A percentile compares a stretch with the other conserved stretches of the same genome.
These are phyloP conservation scores for Leccinum broughii DNA, from an alignment of 768 basidiomycete genomes.

Conservation along the genomic window DNA sequence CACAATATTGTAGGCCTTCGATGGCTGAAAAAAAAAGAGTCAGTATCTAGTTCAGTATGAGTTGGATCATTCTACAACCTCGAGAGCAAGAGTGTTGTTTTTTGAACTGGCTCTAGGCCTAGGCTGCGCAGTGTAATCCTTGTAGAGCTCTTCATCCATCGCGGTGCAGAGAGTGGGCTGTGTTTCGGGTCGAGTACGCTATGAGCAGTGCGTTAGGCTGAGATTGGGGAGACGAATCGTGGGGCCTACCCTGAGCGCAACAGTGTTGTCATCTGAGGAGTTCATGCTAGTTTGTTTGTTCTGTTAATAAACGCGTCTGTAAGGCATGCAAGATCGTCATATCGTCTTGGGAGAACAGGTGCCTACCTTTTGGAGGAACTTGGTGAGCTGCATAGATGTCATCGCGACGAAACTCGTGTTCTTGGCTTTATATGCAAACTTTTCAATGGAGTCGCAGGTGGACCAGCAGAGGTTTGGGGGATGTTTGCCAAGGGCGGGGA, in stretches of 20 bases:
- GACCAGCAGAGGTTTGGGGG: background rate
- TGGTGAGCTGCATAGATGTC: background rate
- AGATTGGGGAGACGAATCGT: background rate
- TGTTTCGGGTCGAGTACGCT: slow-evolving; percentile 6
- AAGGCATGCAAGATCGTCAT: slow-evolving; percentile 1
- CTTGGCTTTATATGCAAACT: slow-evolving; percentile 15
- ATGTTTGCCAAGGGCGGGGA: slow-evolving; percentile 7
- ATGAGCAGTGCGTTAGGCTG: background rate
- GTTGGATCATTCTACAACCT: slow-evolving; percentile 12
- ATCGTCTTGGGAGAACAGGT: background rate
- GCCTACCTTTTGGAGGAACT: slow-evolving; percentile 13
- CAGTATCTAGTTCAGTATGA: background rate
- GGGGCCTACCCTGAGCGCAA: slow-evolving; percentile 7
- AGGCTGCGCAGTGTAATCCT: background rate
- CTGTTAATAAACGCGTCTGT: background rate
- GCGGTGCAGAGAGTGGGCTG: slow-evolving; percentile 13
- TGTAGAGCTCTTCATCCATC: slow-evolving; percentile 6
- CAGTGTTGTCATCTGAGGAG: background rate
- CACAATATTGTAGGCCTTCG: slow-evolving; percentile 35
- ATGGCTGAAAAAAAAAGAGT: slow-evolving; percentile 4
- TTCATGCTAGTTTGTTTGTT: background rate
- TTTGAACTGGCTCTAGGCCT: slow-evolving; percentile 1
- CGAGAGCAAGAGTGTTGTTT: background rate
- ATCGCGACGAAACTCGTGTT: slow-evolving; percentile 1
- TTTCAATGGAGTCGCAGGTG: background rate